phyloP scores from a whole-genome alignment of 768 basidiomycete species.

The Tylopilus felleus region DNA sequence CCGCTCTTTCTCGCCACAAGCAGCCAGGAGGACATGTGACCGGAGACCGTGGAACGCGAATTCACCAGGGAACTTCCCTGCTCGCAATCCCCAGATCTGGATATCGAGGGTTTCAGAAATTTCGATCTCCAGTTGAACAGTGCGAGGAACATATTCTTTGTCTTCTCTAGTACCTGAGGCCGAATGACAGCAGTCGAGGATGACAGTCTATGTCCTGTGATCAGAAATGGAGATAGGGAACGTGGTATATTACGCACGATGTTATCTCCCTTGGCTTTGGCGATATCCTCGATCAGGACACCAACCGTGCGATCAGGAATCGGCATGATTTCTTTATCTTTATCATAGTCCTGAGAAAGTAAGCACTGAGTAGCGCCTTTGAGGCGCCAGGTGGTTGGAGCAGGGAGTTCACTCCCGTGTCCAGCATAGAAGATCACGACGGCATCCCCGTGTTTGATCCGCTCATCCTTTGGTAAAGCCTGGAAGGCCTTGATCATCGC shows the following conservation, averaged over 20 bases:
- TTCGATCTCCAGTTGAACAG: not conserved
- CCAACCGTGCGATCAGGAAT: slow-evolving; percentile 46
- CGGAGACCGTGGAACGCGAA: slow-evolving; percentile 30
- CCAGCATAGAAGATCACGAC: slow-evolving; percentile 46
- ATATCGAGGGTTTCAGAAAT: slow-evolving; percentile 24
- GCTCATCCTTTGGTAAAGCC: slow-evolving; percentile 24
- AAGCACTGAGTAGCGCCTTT: slow-evolving; percentile 13
- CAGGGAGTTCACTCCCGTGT: slow-evolving; percentile 37
- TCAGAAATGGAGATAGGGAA: not conserved
- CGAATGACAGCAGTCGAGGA: slow-evolving; percentile 47
- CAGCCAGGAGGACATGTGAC: slow-evolving; percentile 42
- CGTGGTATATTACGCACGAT: slow-evolving; percentile 33
- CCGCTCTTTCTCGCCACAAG: slow-evolving; percentile 36
- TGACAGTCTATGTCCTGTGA: slow-evolving; percentile 34
- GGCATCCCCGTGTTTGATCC: slow-evolving; percentile 30
- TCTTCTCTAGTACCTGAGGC: slow-evolving; percentile 34
- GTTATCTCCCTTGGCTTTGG: slow-evolving; percentile 40
- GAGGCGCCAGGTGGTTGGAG: slow-evolving; percentile 31
- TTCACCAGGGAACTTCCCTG: slow-evolving; percentile 12
- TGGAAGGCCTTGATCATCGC: slow-evolving; percentile 30
- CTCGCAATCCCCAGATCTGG: slow-evolving; percentile 21
- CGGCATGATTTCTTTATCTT: slow-evolving; percentile 20
- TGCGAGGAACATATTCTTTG: slow-evolving; percentile 5
- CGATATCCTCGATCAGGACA: slow-evolving; percentile 35
- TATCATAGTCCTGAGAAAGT: slow-evolving; percentile 34